Conservation (phyloP, 1,284 basidiomycete genomes). For the Volvariella volvacea region DNA sequence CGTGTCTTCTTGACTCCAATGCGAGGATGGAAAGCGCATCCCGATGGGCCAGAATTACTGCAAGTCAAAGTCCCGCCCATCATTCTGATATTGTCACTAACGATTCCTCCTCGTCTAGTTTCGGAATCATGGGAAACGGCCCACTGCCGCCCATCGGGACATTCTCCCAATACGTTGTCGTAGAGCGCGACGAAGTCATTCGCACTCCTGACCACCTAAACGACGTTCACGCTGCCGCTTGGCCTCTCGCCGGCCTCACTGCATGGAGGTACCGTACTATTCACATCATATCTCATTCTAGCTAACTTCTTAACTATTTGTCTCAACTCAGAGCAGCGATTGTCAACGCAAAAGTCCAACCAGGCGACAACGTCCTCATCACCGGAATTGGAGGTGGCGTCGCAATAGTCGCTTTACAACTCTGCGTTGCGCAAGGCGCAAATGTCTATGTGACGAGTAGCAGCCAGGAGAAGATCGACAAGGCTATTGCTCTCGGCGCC, state of each 20-base stretch:
- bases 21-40: constrained; percentile 68
- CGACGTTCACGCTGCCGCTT: constrained; percentile 66
- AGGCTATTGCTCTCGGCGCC: constrained; percentile 68
- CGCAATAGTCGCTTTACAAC: constrained; percentile 70
- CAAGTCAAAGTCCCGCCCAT: constrained; percentile 13
- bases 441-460: constrained; percentile 83
- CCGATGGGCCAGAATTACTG: constrained; percentile 51
- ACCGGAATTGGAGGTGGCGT: constrained; percentile 83
- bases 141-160: constrained; percentile 54
- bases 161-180: constrained; percentile 72
- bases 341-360: constrained; percentile 58
- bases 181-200: constrained; percentile 67
- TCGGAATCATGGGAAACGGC: constrained; percentile 57
- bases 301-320: background rate
- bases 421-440: constrained; percentile 73
- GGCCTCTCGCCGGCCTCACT: constrained; percentile 74
- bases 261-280: constrained; percentile 62
- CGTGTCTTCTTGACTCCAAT: constrained; percentile 73
- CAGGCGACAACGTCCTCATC: constrained; percentile 72
- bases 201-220: constrained; percentile 62
- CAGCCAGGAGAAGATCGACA: constrained; percentile 60
- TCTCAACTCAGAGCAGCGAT: constrained; percentile 51
- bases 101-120: constrained; percentile 24
- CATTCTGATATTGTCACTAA: background rate
- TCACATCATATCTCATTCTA: constrained; percentile 3